Evolutionary conservation across 768 basidiomycete genomes (phyloP).

Genomic region (Podaxis sp.): DNA sequence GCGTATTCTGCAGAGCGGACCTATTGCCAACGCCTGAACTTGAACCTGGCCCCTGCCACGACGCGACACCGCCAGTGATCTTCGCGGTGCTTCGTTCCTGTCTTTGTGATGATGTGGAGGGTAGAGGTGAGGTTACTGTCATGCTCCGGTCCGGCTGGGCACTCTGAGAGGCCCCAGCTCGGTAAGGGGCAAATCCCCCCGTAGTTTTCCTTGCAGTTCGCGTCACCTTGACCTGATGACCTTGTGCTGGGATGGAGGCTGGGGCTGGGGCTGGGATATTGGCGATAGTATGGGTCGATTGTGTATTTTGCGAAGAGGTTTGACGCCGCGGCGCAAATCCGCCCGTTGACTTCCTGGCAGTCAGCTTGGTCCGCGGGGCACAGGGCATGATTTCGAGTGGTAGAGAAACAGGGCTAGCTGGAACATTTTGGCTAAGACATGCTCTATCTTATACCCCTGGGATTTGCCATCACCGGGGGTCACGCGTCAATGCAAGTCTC

Average conservation of each 20-base stretch:
- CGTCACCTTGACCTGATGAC: not conserved
- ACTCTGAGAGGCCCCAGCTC: too few relatives aligned
- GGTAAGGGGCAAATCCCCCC: too few relatives aligned
- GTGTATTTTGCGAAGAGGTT: too few relatives aligned
- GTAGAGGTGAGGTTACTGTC: not conserved
- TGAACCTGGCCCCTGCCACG: too few relatives aligned
- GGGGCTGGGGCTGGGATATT: not conserved
- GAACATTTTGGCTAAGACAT: not conserved
- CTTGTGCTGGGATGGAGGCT: not conserved
- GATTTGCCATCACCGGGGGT: not conserved
- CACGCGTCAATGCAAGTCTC: not conserved
- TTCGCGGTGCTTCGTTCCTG: too few relatives aligned
- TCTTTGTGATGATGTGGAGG: not conserved
- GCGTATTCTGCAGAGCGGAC: too few relatives aligned
- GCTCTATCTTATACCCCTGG: not conserved
- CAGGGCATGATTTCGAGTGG: not conserved
- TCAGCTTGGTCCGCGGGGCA: not conserved
- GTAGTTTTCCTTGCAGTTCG: constrained; percentile 7
- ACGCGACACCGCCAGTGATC: too few relatives aligned
- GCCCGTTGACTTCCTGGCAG: not conserved
- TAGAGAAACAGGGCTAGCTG: not conserved
- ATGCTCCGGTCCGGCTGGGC: too few relatives aligned
- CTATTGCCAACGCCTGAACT: too few relatives aligned
- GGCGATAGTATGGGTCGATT: too few relatives aligned
- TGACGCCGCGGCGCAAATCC: too few relatives aligned